Base-by-base conservation (phyloP, 192 early-diverging fungal genomes). In the Pilobolus umbonatus region DNA sequence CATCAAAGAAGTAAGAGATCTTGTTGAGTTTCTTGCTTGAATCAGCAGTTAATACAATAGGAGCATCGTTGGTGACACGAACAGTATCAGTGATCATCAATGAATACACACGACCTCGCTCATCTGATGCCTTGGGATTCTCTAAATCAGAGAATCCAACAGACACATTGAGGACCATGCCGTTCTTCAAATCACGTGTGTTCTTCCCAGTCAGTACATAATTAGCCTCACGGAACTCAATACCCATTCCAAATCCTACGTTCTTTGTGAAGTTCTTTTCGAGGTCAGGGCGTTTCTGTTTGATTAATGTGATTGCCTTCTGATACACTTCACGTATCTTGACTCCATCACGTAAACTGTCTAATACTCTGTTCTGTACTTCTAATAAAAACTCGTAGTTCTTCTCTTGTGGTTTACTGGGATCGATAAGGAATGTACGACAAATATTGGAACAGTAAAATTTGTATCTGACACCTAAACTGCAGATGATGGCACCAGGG, bases 401-500 rank as follows among this genome's bases (percentile, higher is more conserved):
- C 50, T 86, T 86, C 68, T 98, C 93, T 68, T 96, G 90, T 11
- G 72, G 42, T 53, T 92, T 90, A 68, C 76, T 88, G 14, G 97
- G 94, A 61, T 92, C 88, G 35, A 98, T 92, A 60, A 99, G 69
- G 52, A 91, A 95, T 8, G 97, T 98, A 58, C 97, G 80, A 15
- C 86, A 87, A 67, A 99, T 81, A 48, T 94, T 94, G 34, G 97
- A 93, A 74, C 90, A 98, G 64, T 96, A 99, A 26, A 79, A 88
- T 73, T 89, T 90, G 80, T 97, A 99, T 15, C 97, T 85, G 28
- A 93, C 83, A 60, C 93, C 96, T 5, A 99, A 74, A 4, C 93
- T 91, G 74, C 94, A 96, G 39, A 99, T 65, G 35, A 99, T 87
- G 0, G 90, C 93, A 29, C 93, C 94, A 1, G 88, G 84, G 62